Evolutionary conservation across 352 stramenopile species (phyloP).

Genomic region (Paralagenidium karlingii): DNA sequence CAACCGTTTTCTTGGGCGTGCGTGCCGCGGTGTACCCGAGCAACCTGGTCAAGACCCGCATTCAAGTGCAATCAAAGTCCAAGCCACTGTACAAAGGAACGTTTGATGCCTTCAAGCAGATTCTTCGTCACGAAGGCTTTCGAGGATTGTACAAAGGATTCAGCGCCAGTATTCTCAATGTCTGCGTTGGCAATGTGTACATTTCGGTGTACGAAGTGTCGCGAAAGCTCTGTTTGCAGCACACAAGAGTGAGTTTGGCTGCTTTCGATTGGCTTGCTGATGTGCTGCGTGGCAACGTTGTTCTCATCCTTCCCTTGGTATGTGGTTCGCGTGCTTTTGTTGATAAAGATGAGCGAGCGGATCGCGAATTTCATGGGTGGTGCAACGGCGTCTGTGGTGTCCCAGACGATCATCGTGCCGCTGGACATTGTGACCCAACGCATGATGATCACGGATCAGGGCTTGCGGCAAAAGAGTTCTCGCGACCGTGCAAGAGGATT

Average conservation of each 20-base stretch:
- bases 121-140: constrained; percentile 59
- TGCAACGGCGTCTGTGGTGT: constrained; percentile 63
- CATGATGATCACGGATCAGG: constrained; percentile 82
- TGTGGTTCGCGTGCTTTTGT: background rate
- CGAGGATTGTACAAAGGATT: constrained; percentile 82
- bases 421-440: constrained; percentile 83
- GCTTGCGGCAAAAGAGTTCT: constrained; percentile 21
- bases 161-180: constrained; percentile 72
- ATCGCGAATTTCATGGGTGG: constrained; percentile 65
- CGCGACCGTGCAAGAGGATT: constrained; percentile 44
- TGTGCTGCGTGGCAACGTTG: background rate
- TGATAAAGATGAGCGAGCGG: constrained; percentile 34
- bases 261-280: too few species aligned
- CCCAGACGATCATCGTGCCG: constrained; percentile 77
- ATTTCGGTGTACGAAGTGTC: constrained; percentile 82
- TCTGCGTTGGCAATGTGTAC: constrained; percentile 82
- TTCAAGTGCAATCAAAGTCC: constrained; percentile 70
- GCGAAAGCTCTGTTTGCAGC: constrained; percentile 49
- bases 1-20: constrained; percentile 71
- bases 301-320: constrained; percentile 1
- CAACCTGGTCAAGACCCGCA: constrained; percentile 80
- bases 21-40: constrained; percentile 77
- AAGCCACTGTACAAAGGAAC: constrained; percentile 67
- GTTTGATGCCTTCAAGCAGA: constrained; percentile 76
- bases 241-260: constrained; percentile 24